Percentiles rank a stretch among this genome's conserved stretches.
These are phyloP conservation scores for Aureobasidium leucospermi DNA, from an alignment of 2,329 filamentous ascomycete species.

Conservation along the genomic window DNA sequence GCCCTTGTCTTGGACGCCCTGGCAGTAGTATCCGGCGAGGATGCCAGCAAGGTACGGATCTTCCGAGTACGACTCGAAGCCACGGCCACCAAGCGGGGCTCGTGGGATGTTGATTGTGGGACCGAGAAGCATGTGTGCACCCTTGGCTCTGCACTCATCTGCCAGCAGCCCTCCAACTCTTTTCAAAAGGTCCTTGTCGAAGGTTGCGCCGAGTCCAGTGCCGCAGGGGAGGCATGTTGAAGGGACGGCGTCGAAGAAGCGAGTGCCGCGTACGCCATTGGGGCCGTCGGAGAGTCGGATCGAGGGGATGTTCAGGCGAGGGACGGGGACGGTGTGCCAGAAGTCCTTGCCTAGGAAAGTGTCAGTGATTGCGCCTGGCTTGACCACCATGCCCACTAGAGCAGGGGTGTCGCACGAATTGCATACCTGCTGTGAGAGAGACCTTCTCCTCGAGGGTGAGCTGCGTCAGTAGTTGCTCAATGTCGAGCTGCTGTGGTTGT, in stretches of 20 bases:
- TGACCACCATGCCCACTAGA: neutral
- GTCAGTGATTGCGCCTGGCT: neutral
- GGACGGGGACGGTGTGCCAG: neutral
- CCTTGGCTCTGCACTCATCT: constrained; percentile 63
- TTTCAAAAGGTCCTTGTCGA: constrained; percentile 63
- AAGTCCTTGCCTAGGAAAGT: neutral
- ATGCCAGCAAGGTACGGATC: constrained; percentile 72
- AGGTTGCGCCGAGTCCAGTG: constrained; percentile 69
- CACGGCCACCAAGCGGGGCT: constrained; percentile 73
- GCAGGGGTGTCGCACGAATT: too few relatives aligned
- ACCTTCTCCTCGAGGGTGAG: constrained; percentile 26
- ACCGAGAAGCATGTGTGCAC: constrained; percentile 64
- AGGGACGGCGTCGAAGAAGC: constrained; percentile 56
- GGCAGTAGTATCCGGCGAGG: constrained; percentile 54
- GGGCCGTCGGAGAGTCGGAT: constrained; percentile 48
- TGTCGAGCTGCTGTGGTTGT: constrained; percentile 15
- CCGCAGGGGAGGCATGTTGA: constrained; percentile 74
- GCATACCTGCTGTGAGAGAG: constrained; percentile 15
- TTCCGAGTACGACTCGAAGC: constrained; percentile 82
- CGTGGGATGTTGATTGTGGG: constrained; percentile 77
- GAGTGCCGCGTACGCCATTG: constrained; percentile 60
- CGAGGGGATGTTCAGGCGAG: neutral
- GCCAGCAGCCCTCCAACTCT: constrained; percentile 64
- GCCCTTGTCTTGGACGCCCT: constrained; percentile 62
- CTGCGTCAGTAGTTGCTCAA: constrained; percentile 22